Base-by-base conservation (phyloP, 2,329 filamentous ascomycete genomes). In the Diaporthe sp. region DNA sequence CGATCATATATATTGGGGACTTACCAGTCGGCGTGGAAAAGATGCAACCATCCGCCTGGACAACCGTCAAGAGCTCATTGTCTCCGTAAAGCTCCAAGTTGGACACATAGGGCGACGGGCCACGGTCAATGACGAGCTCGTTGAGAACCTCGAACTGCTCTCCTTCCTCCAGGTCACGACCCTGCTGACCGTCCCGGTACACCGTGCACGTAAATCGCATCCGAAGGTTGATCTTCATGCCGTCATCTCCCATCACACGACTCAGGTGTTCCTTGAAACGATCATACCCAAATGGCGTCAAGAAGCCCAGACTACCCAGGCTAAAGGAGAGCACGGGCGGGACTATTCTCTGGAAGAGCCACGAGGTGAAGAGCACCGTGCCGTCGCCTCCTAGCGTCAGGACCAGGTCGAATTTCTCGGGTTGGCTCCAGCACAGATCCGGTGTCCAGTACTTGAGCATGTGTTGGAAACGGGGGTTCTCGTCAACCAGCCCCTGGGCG, bases 121-220 rank as follows among this genome's bases (percentile, higher is more conserved):
- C 97, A 76, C 97, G 94, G 86, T 99, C 97, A 80, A 99, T 98
- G 84, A 99, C 96, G 71, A 99, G 92, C 86, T 99, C 97, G 85
- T 99, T 99, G 78, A 99, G 92, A 28, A 99, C 96, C 86, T 99
- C 97, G 78, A 98, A 98, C 81, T 98, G 96, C 86, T 98, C 96
- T 60, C 94, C 95, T 84, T 98, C 96, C 80, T 97, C 93, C 79
- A 93, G 90, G 53, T 92, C 91, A n/a, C 91, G 88, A 15, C 89
- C 90, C 2, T 86, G 83, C 5, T 86, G 84, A 42, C 90, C 91
- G 79, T 93, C 90, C 60, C 96, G 94, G 87, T 96, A 98, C 12
- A 99, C 96, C 0, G 97, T 98, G 86, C 96, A 98, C 22, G 97
- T 99, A 84, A 99, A 99, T 77, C 97, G 94, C 97, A 99, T 99